These are phyloP conservation scores for Dioszegia hungarica DNA, from an alignment of 768 basidiomycete species.

Conservation along the genomic window DNA sequence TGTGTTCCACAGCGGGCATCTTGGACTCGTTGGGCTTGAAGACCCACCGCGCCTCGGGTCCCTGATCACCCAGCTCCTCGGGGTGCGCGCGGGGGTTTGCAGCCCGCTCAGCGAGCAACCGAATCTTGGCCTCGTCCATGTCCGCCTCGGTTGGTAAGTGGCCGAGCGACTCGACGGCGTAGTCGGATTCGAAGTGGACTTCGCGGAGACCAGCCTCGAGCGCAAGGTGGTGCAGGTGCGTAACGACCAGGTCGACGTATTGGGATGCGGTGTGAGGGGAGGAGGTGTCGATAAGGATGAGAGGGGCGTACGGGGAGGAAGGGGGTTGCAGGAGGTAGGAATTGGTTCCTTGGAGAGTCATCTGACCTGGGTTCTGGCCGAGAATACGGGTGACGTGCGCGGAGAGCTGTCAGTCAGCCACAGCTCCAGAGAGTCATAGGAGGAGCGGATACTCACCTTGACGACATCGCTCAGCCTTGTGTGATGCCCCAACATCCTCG, in stretches of 20 bases:
- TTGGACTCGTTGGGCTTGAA: background rate
- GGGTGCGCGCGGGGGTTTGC: constrained; percentile 17
- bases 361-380: constrained; percentile 40
- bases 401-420: constrained; percentile 25
- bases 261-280: constrained; percentile 37
- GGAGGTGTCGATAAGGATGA: constrained; percentile 46
- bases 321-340: constrained; percentile 45
- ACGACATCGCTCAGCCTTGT: constrained; percentile 28
- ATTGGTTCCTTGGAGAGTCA: constrained; percentile 45
- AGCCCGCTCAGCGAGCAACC: constrained; percentile 9
- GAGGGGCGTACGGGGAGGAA: constrained; percentile 27
- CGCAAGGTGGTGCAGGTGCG: constrained; percentile 37
- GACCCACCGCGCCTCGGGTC: constrained; percentile 22
- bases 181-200: constrained; percentile 29
- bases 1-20: constrained; percentile 68
- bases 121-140: constrained; percentile 20
- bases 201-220: constrained; percentile 36
- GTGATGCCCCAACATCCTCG: constrained; percentile 11
- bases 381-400: constrained; percentile 41
- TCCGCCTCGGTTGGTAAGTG: constrained; percentile 15
- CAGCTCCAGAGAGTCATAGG: background rate
- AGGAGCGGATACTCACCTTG: constrained; percentile 15
- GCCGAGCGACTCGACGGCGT: constrained; percentile 15
- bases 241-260: constrained; percentile 34
- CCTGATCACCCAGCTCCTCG: constrained; percentile 26